Evolutionary conservation across 2,329 filamentous ascomycete genomes (phyloP), one percentile per base, ranked within the genome.

Genomic region (Gyromitra esculenta): DNA sequence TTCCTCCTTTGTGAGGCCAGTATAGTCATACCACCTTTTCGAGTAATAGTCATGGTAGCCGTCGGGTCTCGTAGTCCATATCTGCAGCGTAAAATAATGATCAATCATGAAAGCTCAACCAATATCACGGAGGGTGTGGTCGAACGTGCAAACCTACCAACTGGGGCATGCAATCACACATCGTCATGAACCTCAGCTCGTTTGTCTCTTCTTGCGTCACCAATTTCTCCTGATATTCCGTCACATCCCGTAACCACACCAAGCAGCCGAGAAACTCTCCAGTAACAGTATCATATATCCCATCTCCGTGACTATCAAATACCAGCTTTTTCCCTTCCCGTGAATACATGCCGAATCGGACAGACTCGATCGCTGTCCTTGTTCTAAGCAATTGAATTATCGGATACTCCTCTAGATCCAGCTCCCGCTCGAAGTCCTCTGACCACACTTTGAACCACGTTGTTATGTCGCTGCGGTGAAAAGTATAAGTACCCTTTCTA

Each of bases 11-110:
- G 86, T 87, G 31, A 93, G 83, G 0, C 92, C 91, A 0, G 92
- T 94, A 80, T 92, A 94, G n/a, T 89, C 87, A 81, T 92, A 92
- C 91, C 92, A 95, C n/a, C 90, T 85, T 60, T 89, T 88, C 75
- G 91, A 92, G 82, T 91, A 94, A 83, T 92, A 94, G 80, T 94
- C 91, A 79, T 89, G 87, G 35, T 85, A 80, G 0, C 92, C 92
- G 15, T 91, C 87, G 0, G 91, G 86, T 0, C 84, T 89, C 0
- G 91, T 88, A 0, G 91, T 93, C 91, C 92, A 95, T 4, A 94
- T 89, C 83, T 87, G 84, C 57, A 84, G 82, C 0, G 84, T n/a
- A 13, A 15, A 84, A 57, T 45, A 57, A 75, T 35, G 52, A 62
- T 64, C 50, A 75, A 63, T 67, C 13, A 50, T 31, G 50, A 39